These are phyloP conservation scores for Ceratopteris richardii DNA, from an alignment of 75 land plant genomes.

Conservation along the genomic window DNA sequence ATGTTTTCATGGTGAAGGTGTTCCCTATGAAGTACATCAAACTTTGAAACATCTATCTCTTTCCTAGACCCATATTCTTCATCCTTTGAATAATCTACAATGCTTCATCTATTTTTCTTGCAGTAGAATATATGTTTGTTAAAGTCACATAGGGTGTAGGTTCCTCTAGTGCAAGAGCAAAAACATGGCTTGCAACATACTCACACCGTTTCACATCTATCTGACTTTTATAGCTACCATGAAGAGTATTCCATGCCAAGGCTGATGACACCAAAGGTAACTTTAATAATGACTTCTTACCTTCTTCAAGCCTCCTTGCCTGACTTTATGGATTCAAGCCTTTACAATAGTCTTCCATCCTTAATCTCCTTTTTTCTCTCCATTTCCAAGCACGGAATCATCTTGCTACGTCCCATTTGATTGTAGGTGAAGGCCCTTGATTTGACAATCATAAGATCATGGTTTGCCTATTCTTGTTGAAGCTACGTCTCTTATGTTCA, in stretches of 20 bases:
- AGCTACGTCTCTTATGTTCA: too few relatives aligned
- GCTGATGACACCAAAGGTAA: slow-evolving; percentile 22
- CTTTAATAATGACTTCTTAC: slow-evolving; percentile 14
- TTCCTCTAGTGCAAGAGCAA: slow-evolving; percentile 26
- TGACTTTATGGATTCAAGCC: slow-evolving; percentile 33
- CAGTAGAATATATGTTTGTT: slow-evolving; percentile 45
- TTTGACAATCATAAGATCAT: too few relatives aligned
- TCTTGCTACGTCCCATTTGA: too few relatives aligned
- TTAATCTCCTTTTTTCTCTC: slow-evolving; percentile 9
- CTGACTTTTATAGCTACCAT: slow-evolving; percentile 28
- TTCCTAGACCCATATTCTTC: neutral
- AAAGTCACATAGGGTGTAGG: slow-evolving; percentile 43
- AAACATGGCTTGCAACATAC: slow-evolving; percentile 36
- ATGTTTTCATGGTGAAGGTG: too few relatives aligned
- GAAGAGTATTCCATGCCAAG: slow-evolving; percentile 17
- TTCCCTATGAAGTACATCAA: neutral
- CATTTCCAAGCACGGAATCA: slow-evolving; percentile 24
- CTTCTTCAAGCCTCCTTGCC: slow-evolving; percentile 29
- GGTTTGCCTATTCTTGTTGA: too few relatives aligned
- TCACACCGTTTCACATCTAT: slow-evolving; percentile 20
- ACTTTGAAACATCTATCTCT: neutral
- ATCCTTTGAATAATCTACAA: neutral
- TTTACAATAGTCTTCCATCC: slow-evolving; percentile 28
- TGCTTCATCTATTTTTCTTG: neutral
- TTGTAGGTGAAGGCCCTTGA: too few relatives aligned